These are phyloP conservation scores for Nakazawaea wyomingensis DNA, from an alignment of 805 yeast species.

Conservation along the genomic window DNA sequence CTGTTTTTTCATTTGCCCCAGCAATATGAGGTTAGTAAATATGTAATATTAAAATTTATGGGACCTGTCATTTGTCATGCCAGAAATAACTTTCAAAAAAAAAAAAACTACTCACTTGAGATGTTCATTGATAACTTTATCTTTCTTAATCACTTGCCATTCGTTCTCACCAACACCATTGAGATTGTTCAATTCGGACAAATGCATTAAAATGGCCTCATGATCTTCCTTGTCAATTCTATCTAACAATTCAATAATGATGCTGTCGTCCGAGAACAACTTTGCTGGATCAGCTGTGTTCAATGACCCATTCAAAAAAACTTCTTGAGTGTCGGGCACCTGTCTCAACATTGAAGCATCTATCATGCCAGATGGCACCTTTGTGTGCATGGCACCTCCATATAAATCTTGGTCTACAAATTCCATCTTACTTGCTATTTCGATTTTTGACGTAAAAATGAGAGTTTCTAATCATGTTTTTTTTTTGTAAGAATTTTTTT, in stretches of 20 bases:
- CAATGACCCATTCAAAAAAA: conserved; percentile 48
- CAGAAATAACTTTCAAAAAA: not conserved
- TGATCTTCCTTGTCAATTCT: conserved; percentile 32
- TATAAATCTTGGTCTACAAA: conserved; percentile 38
- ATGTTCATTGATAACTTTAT: conserved; percentile 8
- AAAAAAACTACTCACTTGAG: conserved; percentile 9
- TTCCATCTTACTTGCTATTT: too few species aligned
- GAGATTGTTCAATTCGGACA: conserved; percentile 46
- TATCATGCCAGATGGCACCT: conserved; percentile 52
- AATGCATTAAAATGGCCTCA: conserved; percentile 45
- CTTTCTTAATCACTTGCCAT: conserved; percentile 27
- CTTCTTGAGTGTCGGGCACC: conserved; percentile 93
- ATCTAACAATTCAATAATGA: conserved; percentile 65
- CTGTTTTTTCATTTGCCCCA: too few species aligned
- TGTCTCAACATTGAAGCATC: conserved; percentile 80
- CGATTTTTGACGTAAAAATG: too few species aligned
- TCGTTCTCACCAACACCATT: conserved; percentile 29
- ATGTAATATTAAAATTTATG: too few species aligned
- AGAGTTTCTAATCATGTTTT: too few species aligned
- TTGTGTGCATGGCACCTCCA: conserved; percentile 75
- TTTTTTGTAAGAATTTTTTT: too few species aligned
- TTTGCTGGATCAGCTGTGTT: conserved; percentile 18
- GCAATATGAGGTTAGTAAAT: not conserved
- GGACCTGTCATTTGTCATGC: too few species aligned
- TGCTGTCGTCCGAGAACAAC: conserved; percentile 42